Percentiles rank a stretch among this genome's conserved stretches.
phyloP scores from a whole-genome alignment of 805 yeast species.

The Kuraishia molischiana region DNA sequence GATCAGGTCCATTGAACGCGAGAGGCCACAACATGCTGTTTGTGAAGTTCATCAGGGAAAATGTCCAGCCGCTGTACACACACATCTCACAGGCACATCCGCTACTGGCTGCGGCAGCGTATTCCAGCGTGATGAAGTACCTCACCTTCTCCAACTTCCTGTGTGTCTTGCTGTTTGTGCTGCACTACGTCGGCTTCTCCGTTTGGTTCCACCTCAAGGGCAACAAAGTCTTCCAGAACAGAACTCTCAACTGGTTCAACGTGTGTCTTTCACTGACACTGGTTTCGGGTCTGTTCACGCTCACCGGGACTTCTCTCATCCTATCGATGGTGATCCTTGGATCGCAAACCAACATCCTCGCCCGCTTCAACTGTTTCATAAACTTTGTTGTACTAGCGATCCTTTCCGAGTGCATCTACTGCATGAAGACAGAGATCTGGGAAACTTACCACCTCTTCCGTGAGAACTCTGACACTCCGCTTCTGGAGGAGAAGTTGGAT shows the following conservation, averaged over 20 bases:
- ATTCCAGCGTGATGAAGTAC: neutral
- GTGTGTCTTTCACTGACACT: neutral
- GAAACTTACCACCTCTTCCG: neutral
- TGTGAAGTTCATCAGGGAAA: neutral
- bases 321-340: neutral
- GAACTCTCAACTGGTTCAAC: neutral
- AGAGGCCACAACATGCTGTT: neutral
- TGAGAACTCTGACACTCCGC: no score
- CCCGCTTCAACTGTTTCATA: neutral
- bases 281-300: neutral
- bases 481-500: no score
- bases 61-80: neutral
- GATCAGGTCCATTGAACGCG: neutral
- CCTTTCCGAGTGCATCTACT: neutral
- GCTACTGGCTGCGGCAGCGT: neutral
- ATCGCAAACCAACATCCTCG: constrained; percentile 1
- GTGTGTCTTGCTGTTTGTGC: neutral
- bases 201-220: neutral
- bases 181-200: neutral
- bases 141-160: neutral
- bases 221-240: neutral
- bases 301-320: neutral
- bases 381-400: neutral
- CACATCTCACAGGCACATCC: neutral
- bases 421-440: neutral